Base-by-base conservation (phyloP, 306 rosid genomes). In the Pyrus pyrifolia region DNA sequence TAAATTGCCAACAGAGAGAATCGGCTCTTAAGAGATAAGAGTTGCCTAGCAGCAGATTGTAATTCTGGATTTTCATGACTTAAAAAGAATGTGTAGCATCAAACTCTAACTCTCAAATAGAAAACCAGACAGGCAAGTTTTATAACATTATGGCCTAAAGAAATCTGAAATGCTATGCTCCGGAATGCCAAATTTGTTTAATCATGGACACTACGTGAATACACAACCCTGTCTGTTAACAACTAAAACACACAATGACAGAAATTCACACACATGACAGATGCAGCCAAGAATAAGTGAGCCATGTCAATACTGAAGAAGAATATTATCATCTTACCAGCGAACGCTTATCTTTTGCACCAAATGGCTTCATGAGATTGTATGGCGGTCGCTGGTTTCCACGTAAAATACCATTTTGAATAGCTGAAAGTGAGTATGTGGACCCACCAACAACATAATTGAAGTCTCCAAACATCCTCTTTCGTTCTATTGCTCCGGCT, bases 381-480 rank as follows among this genome's bases (percentile, higher is more conserved):
- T 89, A 94, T 4, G 97, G 97, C 1, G 98, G 93, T 79, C 96
- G 85, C 83, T 86, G 93, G 87, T 94, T 92, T 68, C 85, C 98
- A 87, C 98, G 86, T 86, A 94, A 86, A 73, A 94, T 90, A 73
- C 97, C 98, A 83, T 94, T 94, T 81, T 92, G 95, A 78, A 94
- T 92, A 65, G 89, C 91, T 52, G 97, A 94, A 66, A 94, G 96
- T 59, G 98, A 94, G 85, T 83, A 94, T 15, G 95, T 74, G 35
- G 85, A 85, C 74, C 97, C 98, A 76, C 95, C 92, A 68, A 94
- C 80, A 22, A 92, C 92, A 79, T 94, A 92, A 78, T 85, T 90
- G 82, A 94, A 94, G 64, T 87, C 97, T 67, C 93, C 93, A 61
- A 86, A 89, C 79, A 94, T 63, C 77, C 89, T 90, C 81, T 89